Conservation (phyloP, 2,329 filamentous ascomycete species). For the Alternaria consortialis region DNA sequence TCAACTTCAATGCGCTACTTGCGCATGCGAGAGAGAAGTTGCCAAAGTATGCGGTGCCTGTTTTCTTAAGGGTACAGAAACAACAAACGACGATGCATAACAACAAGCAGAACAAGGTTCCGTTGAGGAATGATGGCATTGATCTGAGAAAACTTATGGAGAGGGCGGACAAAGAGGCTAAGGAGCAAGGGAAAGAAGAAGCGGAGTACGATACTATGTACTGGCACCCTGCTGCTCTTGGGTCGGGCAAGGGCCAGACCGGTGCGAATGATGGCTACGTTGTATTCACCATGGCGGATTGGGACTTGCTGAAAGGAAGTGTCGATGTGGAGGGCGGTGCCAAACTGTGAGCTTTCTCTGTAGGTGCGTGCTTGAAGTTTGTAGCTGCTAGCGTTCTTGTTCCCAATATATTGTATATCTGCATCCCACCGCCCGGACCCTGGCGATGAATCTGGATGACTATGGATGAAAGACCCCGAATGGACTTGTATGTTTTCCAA, state of each 20-base stretch:
- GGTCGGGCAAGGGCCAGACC: constrained; percentile 39
- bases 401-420: background rate
- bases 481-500: background rate
- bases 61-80: constrained; percentile 73
- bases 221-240: constrained; percentile 57
- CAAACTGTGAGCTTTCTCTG: constrained; percentile 22
- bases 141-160: constrained; percentile 62
- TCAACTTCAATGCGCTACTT: constrained; percentile 65
- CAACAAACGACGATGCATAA: constrained; percentile 72
- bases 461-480: background rate
- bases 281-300: constrained; percentile 67
- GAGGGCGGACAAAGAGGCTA: constrained; percentile 44
- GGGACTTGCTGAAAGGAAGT: constrained; percentile 61
- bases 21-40: constrained; percentile 67
- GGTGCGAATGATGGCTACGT: constrained; percentile 62
- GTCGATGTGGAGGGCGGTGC: constrained; percentile 19
- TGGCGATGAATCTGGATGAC: background rate
- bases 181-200: constrained; percentile 47
- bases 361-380: background rate
- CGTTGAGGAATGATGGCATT: constrained; percentile 72
- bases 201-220: constrained; percentile 57
- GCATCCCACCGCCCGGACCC: background rate
- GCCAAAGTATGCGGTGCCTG: constrained; percentile 77
- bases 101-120: constrained; percentile 82
- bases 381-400: constrained; percentile 7